Conservation (phyloP, 352 stramenopile species). For the Globisporangium paroecandrum region DNA sequence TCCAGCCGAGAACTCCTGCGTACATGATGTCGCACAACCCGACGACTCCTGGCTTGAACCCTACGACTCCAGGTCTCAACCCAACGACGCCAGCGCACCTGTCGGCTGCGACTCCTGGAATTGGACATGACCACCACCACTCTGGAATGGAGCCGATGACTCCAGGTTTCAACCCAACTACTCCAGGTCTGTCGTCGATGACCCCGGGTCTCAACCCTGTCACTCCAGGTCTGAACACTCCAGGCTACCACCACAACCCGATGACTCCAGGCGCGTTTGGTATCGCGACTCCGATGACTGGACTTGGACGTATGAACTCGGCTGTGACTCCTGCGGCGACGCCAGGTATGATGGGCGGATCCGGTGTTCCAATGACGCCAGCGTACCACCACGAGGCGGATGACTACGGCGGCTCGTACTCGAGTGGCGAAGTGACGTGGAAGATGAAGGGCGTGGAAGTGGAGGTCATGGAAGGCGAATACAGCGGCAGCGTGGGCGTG, state of each 20-base stretch:
- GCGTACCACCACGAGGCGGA: slow-evolving; percentile 55
- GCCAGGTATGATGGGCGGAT: slow-evolving; percentile 64
- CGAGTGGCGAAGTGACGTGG: slow-evolving; percentile 74
- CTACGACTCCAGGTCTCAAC: slow-evolving; percentile 76
- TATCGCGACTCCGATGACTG: slow-evolving; percentile 57
- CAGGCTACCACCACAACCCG: slow-evolving; percentile 82
- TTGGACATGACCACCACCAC: slow-evolving; percentile 49
- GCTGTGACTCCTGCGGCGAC: slow-evolving; percentile 64
- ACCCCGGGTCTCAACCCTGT: slow-evolving; percentile 78
- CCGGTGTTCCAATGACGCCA: slow-evolving; percentile 73
- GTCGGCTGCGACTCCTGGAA: slow-evolving; percentile 65
- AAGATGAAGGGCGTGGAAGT: slow-evolving; percentile 88
- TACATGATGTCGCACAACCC: slow-evolving; percentile 80
- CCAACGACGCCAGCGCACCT: slow-evolving; percentile 68
- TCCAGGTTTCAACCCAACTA: slow-evolving; percentile 84
- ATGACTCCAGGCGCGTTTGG: slow-evolving; percentile 83
- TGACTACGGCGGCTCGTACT: slow-evolving; percentile 36
- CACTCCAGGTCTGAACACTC: slow-evolving; percentile 77
- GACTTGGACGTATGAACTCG: slow-evolving; percentile 62
- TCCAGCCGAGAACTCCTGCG: slow-evolving; percentile 70
- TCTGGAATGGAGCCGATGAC: slow-evolving; percentile 86
- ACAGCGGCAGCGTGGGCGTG: slow-evolving; percentile 63
- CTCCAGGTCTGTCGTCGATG: slow-evolving; percentile 73
- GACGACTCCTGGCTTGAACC: slow-evolving; percentile 76
- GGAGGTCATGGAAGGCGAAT: slow-evolving; percentile 64